Percentiles rank a stretch among this genome's conserved stretches.
phyloP scores from a whole-genome alignment of 495 filamentous ascomycete species.

The Podospora fimiseda region DNA sequence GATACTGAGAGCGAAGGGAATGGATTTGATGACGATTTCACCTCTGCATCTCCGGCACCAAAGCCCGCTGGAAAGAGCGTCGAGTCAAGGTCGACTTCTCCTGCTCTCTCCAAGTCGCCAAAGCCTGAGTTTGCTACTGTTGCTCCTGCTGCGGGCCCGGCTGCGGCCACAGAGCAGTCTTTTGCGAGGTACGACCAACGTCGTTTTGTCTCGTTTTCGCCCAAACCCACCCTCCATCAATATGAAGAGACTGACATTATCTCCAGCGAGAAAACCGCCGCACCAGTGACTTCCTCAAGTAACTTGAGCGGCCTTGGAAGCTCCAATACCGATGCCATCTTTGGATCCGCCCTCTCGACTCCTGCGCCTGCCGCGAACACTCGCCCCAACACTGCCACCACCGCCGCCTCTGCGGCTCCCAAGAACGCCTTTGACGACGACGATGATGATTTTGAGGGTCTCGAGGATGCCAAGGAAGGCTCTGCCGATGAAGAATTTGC shows the following conservation, averaged over 20 bases:
- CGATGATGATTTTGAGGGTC: constrained; percentile 81
- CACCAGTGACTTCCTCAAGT: constrained; percentile 10
- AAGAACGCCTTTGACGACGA: constrained; percentile 61
- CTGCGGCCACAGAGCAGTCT: constrained; percentile 15
- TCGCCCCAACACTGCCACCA: constrained; percentile 9
- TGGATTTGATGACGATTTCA: constrained; percentile 91
- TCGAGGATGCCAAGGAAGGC: constrained; percentile 83
- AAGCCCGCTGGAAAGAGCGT: constrained; percentile 28
- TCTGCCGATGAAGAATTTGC: constrained; percentile 87
- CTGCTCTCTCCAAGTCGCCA: constrained; percentile 17
- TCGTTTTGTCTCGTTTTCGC: constrained; percentile 4
- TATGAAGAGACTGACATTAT: constrained; percentile 5
- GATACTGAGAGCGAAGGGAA: constrained; percentile 71
- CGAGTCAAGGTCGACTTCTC: constrained; percentile 21
- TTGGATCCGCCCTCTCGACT: constrained; percentile 17
- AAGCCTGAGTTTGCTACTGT: background rate
- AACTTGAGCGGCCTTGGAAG: constrained; percentile 11
- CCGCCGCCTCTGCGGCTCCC: constrained; percentile 23
- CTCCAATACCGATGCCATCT: constrained; percentile 29
- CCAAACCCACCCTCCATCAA: background rate
- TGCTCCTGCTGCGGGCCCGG: constrained; percentile 1
- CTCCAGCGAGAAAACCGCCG: constrained; percentile 24
- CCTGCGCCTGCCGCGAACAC: constrained; percentile 5
- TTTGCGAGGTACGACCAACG: constrained; percentile 22
- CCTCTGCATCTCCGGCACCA: constrained; percentile 57